Evolutionary conservation across 139 green algal genomes (phyloP), one percentile per base, ranked within the genome.

Genomic region (Closterium sp.): DNA sequence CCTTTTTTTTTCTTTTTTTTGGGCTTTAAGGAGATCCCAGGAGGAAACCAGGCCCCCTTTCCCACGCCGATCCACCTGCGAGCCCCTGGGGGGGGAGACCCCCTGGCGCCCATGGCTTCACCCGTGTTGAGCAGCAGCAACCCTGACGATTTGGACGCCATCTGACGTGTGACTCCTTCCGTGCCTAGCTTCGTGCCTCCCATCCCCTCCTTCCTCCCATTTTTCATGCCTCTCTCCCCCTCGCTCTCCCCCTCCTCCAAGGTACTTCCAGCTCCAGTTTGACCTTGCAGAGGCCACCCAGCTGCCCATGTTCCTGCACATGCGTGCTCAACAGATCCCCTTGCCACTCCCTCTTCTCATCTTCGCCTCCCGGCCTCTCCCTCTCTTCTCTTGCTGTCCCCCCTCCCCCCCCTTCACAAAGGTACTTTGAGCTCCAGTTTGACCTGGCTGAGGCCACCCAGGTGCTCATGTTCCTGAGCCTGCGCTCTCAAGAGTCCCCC

Each of bases 281-380:
- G 55, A 92, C 12, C 90, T 98, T 38, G 95, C 96, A 0, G 16
- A 89, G 16, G 84, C 85, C n/a, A 93, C 88, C 4, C 66, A 94
- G 32, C 95, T 98, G 91, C 97, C 97, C 31, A 96, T 98, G 96
- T 98, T 98, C 86, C 94, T 98, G 87, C 97, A 98, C 94, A 94
- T 97, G 91, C 94, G 97, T 1, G 95, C 93, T 66, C 38, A 66
- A 66, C 5, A n/a, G n/a, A n/a, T n/a, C n/a, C 6, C 36, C 6
- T 4, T 55, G 6, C 6, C 36, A 55, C 6, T 55, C n/a, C 81
- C 36, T 55, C 36, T 6, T 55, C 36, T 6, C 36, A 55, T 55
- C 36, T 6, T n/a, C n/a, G n/a, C n/a, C n/a, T n/a, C n/a, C n/a
- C n/a, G n/a, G n/a, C n/a, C n/a, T n/a, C n/a, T n/a, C n/a, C n/a